Base-by-base conservation (phyloP, 1,284 basidiomycete species). In the Mycosarcoma mackinlayi region DNA sequence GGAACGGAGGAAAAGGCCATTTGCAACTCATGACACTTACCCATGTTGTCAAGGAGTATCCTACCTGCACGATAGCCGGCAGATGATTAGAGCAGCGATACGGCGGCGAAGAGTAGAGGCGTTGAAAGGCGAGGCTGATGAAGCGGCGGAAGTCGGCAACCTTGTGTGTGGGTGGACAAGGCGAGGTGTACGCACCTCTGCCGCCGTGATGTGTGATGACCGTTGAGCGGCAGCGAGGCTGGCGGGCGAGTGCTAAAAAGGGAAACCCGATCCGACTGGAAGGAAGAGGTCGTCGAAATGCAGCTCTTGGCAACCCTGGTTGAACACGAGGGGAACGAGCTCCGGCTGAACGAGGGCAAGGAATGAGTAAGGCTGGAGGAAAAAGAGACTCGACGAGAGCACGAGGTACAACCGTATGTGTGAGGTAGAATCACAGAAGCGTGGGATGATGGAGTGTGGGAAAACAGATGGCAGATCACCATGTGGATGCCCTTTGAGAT, bases 391-490 rank as follows among this genome's bases (percentile, higher is more conserved):
- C n/a, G 23, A 21, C 21, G 21, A 38, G 19, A 18, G 19, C 18
- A 35, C 19, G 46, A 35, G 45, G 46, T 37, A n/a, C n/a, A n/a
- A n/a, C n/a, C n/a, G n/a, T n/a, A 42, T 49, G 54, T 50, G 47
- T 44, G 33, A 34, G 38, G 41, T 41, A 18, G 19, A 35, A 33
- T 19, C 41, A 30, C 27, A 24, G 23, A 37, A 19, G 19, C 39
- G 25, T 44, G 45, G 27, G 62, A 59, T 65, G 62, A 59, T 65
- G 62, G 62, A 65, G 51, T 56, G 55, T 54, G 55, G 62, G 62
- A 65, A 58, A 40, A 45, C 33, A 49, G 31, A 38, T 4, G 8
- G 39, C 25, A 44, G 37, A 28, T 25, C 18, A 44, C 25, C 38
- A 37, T 31, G 27, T 61, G 39, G 52, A 27, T 27, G 47, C 27